Base-by-base conservation (phyloP, 176 grass and related monocot genomes). In the Puccinellia tenuiflora region DNA sequence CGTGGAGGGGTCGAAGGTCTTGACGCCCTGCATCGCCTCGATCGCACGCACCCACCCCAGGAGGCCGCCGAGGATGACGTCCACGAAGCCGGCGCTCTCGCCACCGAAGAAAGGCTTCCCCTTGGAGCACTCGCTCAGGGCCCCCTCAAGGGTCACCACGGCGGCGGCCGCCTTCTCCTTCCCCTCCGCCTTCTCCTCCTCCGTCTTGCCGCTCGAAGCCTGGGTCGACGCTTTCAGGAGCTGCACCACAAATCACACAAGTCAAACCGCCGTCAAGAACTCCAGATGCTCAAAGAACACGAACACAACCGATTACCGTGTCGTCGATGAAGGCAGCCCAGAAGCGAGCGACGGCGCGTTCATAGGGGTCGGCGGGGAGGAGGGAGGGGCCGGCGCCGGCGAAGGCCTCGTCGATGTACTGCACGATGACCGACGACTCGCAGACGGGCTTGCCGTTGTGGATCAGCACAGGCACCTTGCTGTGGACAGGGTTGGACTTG, bases 401-500 rank as follows among this genome's bases (percentile, higher is more conserved):
- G 60, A 63, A 63, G 60, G 60, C 60, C 60, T 63, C 60, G 28
- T 63, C 60, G 60, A 63, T 63, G 60, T 63, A 63, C 60, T 63
- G 60, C 60, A 63, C 60, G 60, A 63, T 63, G 28, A 63, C 15
- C 2, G 60, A 8, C 0, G 60, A 63, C 60, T 63, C 60, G 60
- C 60, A 63, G 60, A 63, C 29, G 28, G 60, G 28, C 14, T 63
- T 63, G 28, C 60, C 60, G 15, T 63, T 63, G 60, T 63, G 60
- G 60, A 63, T 63, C 60, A 63, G 14, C 60, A 63, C 60, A 28
- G 91, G 91, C 1, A 93, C 71, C 81, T 85, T 90, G 67, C 83
- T 83, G 81, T 91, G 76, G 66, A 82, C 75, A 25, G 92, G 92
- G 84, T 92, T 92, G 50, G 54, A 90, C 21, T 38, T 66, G 16